Conservation (phyloP, 257 asterid genomes). For the Jacaranda copaia region DNA sequence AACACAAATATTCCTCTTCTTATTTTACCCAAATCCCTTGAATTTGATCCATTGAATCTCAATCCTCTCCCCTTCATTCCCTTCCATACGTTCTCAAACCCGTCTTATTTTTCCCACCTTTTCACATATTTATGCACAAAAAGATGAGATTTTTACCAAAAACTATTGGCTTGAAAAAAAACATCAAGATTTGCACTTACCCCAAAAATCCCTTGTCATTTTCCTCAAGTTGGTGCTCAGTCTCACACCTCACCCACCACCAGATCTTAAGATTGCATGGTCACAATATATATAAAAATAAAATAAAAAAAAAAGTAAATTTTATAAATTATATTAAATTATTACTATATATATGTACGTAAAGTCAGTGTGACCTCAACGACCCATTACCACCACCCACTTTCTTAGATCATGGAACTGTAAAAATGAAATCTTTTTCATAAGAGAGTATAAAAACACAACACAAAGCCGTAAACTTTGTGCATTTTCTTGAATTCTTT, state of each 20-base stretch:
- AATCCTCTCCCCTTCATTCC: constrained; percentile 64
- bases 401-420: constrained; percentile 40
- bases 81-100: constrained; percentile 69
- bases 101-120: constrained; percentile 4
- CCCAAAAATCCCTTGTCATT: constrained; percentile 43
- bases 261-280: constrained; percentile 47
- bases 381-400: constrained; percentile 65
- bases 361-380: constrained; percentile 43
- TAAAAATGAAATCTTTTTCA: constrained; percentile 30
- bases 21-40: constrained; percentile 13
- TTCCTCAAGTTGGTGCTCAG: constrained; percentile 47
- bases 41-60: constrained; percentile 76
- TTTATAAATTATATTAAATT: neutral
- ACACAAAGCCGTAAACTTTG: constrained; percentile 21
- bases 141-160: neutral
- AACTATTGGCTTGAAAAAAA: constrained; percentile 37
- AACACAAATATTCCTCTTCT: neutral
- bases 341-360: neutral
- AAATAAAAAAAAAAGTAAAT: neutral
- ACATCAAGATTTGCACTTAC: constrained; percentile 40
- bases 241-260: constrained; percentile 53
- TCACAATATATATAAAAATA: neutral
- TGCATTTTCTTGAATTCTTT: constrained; percentile 18
- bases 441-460: neutral
- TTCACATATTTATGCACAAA: neutral